Percentiles rank a stretch among this genome's conserved stretches.
phyloP scores from a whole-genome alignment of 495 filamentous ascomycete genomes.

The Opeltia flavorubescens region DNA sequence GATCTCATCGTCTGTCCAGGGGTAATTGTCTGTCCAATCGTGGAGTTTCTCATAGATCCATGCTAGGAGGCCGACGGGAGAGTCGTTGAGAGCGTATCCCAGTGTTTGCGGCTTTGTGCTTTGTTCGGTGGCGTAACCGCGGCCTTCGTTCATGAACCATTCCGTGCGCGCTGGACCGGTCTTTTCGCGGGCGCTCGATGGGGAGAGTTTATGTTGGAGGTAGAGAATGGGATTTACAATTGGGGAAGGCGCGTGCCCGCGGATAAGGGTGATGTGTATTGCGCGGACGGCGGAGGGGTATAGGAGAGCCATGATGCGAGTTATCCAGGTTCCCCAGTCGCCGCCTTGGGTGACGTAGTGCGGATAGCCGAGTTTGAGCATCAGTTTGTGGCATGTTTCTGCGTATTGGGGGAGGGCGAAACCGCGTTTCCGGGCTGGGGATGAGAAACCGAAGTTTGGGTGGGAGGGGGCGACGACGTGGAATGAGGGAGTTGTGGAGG shows the following conservation, averaged over 20 bases:
- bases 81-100: slow-evolving; percentile 40
- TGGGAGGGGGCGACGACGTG: slow-evolving; percentile 31
- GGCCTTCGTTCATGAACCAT: slow-evolving; percentile 39
- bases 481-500: slow-evolving; percentile 22
- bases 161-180: slow-evolving; percentile 29
- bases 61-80: slow-evolving; percentile 44
- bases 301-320: slow-evolving; percentile 38
- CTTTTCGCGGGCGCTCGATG: slow-evolving; percentile 25
- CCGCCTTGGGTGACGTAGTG: slow-evolving; percentile 54
- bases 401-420: slow-evolving; percentile 49
- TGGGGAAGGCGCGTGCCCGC: slow-evolving; percentile 22
- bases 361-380: slow-evolving; percentile 51
- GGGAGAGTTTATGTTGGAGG: slow-evolving; percentile 25
- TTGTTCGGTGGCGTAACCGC: slow-evolving; percentile 41
- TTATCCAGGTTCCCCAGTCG: slow-evolving; percentile 54
- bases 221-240: slow-evolving; percentile 27
- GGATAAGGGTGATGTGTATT: slow-evolving; percentile 50
- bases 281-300: slow-evolving; percentile 45
- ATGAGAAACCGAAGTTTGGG: slow-evolving; percentile 29
- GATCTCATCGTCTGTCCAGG: slow-evolving; percentile 55
- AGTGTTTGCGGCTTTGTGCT: slow-evolving; percentile 51
- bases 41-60: slow-evolving; percentile 62
- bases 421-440: slow-evolving; percentile 24
- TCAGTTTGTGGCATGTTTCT: slow-evolving; percentile 45
- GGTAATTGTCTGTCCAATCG: slow-evolving; percentile 51